Evolutionary conservation across 495 filamentous ascomycete species (phyloP), one percentile per base, ranked within the genome.

Genomic region (Xylaria curta): DNA sequence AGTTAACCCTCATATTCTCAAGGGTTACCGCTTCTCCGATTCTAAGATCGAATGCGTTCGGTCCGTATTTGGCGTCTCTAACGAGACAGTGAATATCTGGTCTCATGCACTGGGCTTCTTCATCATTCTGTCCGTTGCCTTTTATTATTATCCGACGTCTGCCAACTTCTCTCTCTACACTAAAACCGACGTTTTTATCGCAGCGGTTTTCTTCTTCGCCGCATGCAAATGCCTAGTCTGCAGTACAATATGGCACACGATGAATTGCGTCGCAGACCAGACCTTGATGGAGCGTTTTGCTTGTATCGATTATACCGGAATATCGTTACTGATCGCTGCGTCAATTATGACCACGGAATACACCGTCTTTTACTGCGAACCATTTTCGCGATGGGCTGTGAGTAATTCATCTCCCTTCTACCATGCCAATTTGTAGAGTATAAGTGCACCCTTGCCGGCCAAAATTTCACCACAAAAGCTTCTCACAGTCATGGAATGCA

Each of bases 341-440:
- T 97, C 94, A 53, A 98, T 99, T 82, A 95, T 98, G 89, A 97
- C 96, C 4, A 97, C 93, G 66, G 96, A 99, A 79, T 98, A 98
- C 82, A 97, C 97, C 5, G 96, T 95, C 46, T 98, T 99, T 82
- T 98, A 99, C 81, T 97, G 95, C 81, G 97, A 99, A 73, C 95
- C 96, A 8, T 78, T 91, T 44, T 93, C 91, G 69, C 93, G 94
- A 42, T 97, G 92, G 88, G 84, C 89, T 44, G 63, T 66, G 9
- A 66, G 63, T 66, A 38, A 21, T 26, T 10, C 19, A 28, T 38
- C 19, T 38, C 58, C 58, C 58, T 21, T 19, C 46, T 46, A n/a
- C 44, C 26, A 15, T 8, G 12, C 24, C 49, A 15, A 10, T 24
- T 28, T 19, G 10, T 49, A n/a, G 62, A 26, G 13, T n/a, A 31